These are phyloP conservation scores for Pyrrhoderma noxium DNA, from an alignment of 1,284 basidiomycete genomes.

Conservation along the genomic window DNA sequence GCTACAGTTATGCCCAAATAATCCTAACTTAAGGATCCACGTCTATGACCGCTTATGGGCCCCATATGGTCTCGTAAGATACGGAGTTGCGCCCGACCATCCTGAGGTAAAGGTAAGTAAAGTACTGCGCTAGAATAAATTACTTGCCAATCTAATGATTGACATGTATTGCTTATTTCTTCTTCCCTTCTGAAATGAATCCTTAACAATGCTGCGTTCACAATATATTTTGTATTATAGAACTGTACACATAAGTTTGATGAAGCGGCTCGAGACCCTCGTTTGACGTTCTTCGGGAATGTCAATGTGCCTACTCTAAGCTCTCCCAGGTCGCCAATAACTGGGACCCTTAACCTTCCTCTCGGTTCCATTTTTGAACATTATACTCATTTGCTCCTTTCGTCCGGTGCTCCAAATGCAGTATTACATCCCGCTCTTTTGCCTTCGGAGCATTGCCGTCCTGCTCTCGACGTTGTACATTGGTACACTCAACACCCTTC, in stretches of 20 bases:
- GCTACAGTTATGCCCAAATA: constrained; percentile 47
- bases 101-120: constrained; percentile 91
- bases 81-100: constrained; percentile 98
- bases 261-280: constrained; percentile 59
- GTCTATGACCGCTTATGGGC: constrained; percentile 92
- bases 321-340: constrained; percentile 29
- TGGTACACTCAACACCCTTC: constrained; percentile 97
- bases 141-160: too few relatives aligned
- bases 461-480: constrained; percentile 85
- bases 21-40: constrained; percentile 58
- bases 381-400: constrained; percentile 79
- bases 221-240: constrained; percentile 39
- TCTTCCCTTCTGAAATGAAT: neutral
- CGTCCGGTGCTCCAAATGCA: constrained; percentile 71
- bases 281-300: constrained; percentile 90
- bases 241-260: constrained; percentile 98
- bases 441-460: constrained; percentile 51
- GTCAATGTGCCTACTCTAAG: constrained; percentile 55
- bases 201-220: too few relatives aligned
- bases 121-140: neutral
- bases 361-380: constrained; percentile 50
- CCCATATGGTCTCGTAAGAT: constrained; percentile 91
- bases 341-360: constrained; percentile 47
- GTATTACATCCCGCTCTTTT: constrained; percentile 48
- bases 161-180: constrained; percentile 1